Conservation (phyloP, 2,329 filamentous ascomycete genomes). For the Emmonsia crescens region DNA sequence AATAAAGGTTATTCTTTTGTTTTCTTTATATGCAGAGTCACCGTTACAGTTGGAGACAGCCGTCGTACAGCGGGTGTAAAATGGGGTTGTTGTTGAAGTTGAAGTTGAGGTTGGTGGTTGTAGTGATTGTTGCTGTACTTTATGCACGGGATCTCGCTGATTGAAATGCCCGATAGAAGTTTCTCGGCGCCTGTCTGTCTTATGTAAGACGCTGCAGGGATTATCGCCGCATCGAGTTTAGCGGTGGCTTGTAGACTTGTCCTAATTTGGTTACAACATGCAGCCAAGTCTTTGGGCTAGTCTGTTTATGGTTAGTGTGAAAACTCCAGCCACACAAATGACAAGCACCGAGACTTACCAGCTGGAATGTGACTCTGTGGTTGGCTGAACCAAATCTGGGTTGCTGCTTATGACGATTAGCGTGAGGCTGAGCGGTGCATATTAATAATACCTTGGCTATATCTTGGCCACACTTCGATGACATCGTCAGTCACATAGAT, state of each 20-base stretch:
- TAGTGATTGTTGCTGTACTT: not conserved
- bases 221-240: not conserved
- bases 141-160: not conserved
- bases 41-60: not conserved
- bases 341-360: not conserved
- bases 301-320: not conserved
- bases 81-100: not conserved
- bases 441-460: too few species aligned
- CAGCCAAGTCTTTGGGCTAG: not conserved
- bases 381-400: not conserved
- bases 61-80: not conserved
- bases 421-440: not conserved
- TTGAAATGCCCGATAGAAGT: not conserved
- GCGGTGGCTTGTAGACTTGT: not conserved
- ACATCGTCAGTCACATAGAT: too few species aligned
- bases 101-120: not conserved
- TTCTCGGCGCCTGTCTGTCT: not conserved
- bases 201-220: not conserved
- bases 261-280: not conserved
- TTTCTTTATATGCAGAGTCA: not conserved
- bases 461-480: too few species aligned
- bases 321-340: not conserved
- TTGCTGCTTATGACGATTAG: not conserved
- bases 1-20: not conserved
- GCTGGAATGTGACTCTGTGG: not conserved